A percentile compares a stretch with the other conserved stretches of the same genome.
phyloP scores from a whole-genome alignment of 2,329 filamentous ascomycete genomes.

The Paramyrothecium sp. region DNA sequence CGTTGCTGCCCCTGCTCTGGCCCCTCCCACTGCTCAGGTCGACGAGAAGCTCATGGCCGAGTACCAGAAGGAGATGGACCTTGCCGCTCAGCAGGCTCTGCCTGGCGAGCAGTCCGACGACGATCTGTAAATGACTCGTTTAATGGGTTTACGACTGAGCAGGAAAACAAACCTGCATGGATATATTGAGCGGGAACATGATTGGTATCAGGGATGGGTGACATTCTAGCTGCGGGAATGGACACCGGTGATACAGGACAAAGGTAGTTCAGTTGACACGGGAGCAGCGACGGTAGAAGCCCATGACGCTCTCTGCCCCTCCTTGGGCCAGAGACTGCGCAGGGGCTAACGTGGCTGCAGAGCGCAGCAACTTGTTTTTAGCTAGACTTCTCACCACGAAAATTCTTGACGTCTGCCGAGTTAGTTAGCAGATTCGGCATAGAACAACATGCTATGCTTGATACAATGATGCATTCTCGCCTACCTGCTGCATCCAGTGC shows the following conservation, averaged over 20 bases:
- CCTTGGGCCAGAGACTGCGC: constrained; percentile 27
- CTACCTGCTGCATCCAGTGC: background rate
- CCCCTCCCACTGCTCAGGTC: constrained; percentile 88
- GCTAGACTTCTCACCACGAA: constrained; percentile 34
- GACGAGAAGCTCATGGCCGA: constrained; percentile 77
- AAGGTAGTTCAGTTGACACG: constrained; percentile 28
- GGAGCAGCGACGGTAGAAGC: constrained; percentile 4
- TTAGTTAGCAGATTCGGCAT: background rate
- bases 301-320: constrained; percentile 7
- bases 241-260: constrained; percentile 35
- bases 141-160: constrained; percentile 14
- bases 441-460: background rate
- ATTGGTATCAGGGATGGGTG: constrained; percentile 16
- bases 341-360: constrained; percentile 24
- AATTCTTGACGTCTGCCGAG: constrained; percentile 19
- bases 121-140: constrained; percentile 49
- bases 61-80: constrained; percentile 87
- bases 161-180: background rate
- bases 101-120: constrained; percentile 90
- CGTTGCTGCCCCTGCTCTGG: constrained; percentile 90
- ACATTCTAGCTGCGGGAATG: constrained; percentile 29
- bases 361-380: constrained; percentile 26
- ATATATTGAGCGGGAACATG: background rate
- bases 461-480: background rate
- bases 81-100: constrained; percentile 78